phyloP scores from a whole-genome alignment of 495 filamentous ascomycete species.

The Aspergillus cavernicola region DNA sequence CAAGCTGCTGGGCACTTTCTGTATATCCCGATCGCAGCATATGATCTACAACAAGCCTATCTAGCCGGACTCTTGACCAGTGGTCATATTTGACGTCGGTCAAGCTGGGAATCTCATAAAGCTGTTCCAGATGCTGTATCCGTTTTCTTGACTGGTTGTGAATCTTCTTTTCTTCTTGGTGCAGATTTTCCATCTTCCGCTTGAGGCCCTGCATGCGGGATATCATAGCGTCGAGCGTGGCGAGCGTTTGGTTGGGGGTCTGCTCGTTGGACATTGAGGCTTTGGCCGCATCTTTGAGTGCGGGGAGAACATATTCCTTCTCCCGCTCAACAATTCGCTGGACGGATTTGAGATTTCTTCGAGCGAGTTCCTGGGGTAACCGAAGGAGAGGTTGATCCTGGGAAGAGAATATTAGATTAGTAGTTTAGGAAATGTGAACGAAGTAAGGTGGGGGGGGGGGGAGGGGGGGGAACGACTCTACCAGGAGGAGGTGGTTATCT shows the following conservation, averaged over 20 bases:
- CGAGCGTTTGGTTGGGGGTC: constrained; percentile 64
- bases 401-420: constrained; percentile 10
- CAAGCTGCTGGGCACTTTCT: constrained; percentile 70
- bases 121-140: constrained; percentile 71
- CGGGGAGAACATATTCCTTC: constrained; percentile 61
- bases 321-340: constrained; percentile 81
- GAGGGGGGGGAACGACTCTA: too few species aligned
- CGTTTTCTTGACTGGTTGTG: constrained; percentile 71
- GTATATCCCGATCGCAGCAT: constrained; percentile 78
- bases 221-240: constrained; percentile 79
- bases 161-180: constrained; percentile 72
- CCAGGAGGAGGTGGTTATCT: constrained; percentile 68
- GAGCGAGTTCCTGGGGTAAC: constrained; percentile 82
- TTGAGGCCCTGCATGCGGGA: constrained; percentile 78
- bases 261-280: constrained; percentile 58
- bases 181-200: constrained; percentile 72
- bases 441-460: constrained; percentile 5
- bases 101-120: constrained; percentile 75
- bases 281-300: constrained; percentile 66
- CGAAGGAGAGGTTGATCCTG: constrained; percentile 95
- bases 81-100: constrained; percentile 91
- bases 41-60: constrained; percentile 87
- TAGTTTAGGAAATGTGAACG: constrained; percentile 5
- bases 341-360: constrained; percentile 87
- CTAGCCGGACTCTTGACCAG: constrained; percentile 78